Conservation (phyloP, 306 rosid species). For the Begonia loranthoides region DNA sequence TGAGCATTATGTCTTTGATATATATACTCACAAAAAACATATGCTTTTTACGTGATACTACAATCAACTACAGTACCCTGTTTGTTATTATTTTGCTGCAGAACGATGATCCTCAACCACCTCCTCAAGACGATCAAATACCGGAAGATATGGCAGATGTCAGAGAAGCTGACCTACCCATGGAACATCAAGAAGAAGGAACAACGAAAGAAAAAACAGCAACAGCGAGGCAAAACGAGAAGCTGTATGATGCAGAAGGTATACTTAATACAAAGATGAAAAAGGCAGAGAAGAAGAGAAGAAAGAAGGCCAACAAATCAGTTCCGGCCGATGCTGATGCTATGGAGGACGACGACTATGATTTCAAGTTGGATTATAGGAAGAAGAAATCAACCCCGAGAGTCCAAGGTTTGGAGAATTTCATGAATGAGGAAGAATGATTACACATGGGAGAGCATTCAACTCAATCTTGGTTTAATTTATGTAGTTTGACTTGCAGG, state of each 20-base stretch:
- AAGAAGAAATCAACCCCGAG: slow-evolving; percentile 13
- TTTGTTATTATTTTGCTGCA: slow-evolving; percentile 14
- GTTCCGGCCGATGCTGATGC: slow-evolving; percentile 33
- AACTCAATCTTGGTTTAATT: too few species aligned
- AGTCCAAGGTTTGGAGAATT: not conserved
- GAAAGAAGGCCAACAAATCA: slow-evolving; percentile 43
- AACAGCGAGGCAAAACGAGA: slow-evolving; percentile 59
- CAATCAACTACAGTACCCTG: too few species aligned
- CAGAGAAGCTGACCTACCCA: slow-evolving; percentile 26
- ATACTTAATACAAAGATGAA: slow-evolving; percentile 59
- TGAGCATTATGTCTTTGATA: too few species aligned
- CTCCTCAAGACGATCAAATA: slow-evolving; percentile 25
- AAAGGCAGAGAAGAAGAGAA: slow-evolving; percentile 75
- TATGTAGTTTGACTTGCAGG: too few species aligned
- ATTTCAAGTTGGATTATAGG: slow-evolving; percentile 68
- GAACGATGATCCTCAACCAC: slow-evolving; percentile 25
- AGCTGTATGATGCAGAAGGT: slow-evolving; percentile 61
- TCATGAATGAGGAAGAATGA: not conserved
- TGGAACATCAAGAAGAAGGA: slow-evolving; percentile 34
- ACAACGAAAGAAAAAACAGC: slow-evolving; percentile 37
- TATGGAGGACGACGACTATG: slow-evolving; percentile 71
- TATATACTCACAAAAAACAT: too few species aligned
- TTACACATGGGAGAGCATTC: too few species aligned
- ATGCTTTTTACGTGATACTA: too few species aligned
- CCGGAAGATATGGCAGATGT: slow-evolving; percentile 16